A percentile compares a stretch with the other conserved stretches of the same genome.
These are phyloP conservation scores for Termitomyces titanicus DNA, from an alignment of 768 basidiomycete genomes.

Conservation along the genomic window DNA sequence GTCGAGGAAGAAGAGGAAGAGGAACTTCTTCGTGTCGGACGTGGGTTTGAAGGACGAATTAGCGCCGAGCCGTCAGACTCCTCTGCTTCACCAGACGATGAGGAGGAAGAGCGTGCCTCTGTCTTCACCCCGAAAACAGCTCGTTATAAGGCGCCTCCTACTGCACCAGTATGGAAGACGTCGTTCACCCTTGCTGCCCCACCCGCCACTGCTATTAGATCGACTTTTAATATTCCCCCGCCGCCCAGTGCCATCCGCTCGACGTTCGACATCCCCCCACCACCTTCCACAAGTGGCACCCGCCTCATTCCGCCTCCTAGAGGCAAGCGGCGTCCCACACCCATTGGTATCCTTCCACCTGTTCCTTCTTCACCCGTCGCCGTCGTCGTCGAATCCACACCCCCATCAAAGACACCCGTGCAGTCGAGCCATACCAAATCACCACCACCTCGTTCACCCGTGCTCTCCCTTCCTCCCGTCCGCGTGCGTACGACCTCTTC, in stretches of 20 bases:
- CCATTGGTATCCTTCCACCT: constrained; percentile 60
- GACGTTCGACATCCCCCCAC: constrained; percentile 49
- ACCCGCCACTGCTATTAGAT: constrained; percentile 48
- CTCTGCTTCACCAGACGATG: constrained; percentile 43
- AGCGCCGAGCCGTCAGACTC: constrained; percentile 33
- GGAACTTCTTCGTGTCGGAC: constrained; percentile 65
- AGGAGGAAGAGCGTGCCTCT: constrained; percentile 26
- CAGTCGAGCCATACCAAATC: constrained; percentile 9
- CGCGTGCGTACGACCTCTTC: constrained; percentile 53
- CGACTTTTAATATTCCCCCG: constrained; percentile 45
- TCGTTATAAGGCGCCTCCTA: constrained; percentile 40
- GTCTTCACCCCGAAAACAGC: constrained; percentile 23
- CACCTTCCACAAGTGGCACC: constrained; percentile 42
- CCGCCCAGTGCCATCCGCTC: constrained; percentile 44
- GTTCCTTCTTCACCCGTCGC: constrained; percentile 73
- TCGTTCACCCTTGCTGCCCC: constrained; percentile 52
- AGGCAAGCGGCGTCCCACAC: constrained; percentile 57
- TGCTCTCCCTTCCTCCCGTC: constrained; percentile 30
- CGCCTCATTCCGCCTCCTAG: constrained; percentile 35
- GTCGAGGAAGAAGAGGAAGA: constrained; percentile 82
- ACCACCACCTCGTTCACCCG: constrained; percentile 15
- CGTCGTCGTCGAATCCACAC: constrained; percentile 35
- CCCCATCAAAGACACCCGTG: constrained; percentile 10
- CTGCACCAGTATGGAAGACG: constrained; percentile 56
- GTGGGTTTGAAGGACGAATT: constrained; percentile 49